Base-by-base conservation (phyloP, 345 rosid genomes). In the Viola odorata region DNA sequence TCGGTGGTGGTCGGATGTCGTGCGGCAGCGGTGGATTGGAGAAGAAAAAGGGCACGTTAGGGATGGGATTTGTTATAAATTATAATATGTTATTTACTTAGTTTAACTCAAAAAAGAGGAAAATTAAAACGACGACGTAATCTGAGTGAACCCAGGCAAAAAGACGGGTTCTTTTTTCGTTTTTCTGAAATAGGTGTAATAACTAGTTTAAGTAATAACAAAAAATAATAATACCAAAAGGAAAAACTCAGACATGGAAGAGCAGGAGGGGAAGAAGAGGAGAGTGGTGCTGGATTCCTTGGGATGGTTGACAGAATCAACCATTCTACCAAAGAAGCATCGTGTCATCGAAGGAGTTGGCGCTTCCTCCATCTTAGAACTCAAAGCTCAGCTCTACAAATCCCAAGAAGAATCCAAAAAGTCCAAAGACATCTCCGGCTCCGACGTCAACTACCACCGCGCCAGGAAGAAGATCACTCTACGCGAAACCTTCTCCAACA, bases 301-400 rank as follows among this genome's bases (percentile, higher is more conserved):
- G 60, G 99, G 96, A 82, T 94, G 99, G 99, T 63, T 90, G 37
- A 90, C 96, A 75, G 97, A 94, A 63, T 94, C 97, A 2, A 68
- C 96, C 3, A 88, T 94, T 37, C 73, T 88, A 86, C 99, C 99
- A 7, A 90, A 82, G 78, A 89, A 82, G 66, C 96, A 86, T 69
- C 85, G 95, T 12, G 76, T 87, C 14, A 94, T 94, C 7, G 91
- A 84, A 52, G 99, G 99, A 11, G 96, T 90, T 0, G 99, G 99
- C 17, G 74, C 86, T 37, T 84, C 91, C 10, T 90, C 99, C 16
- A 88, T 90, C 56, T 63, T 94, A 37, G 92, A 94, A 68, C 97
- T 88, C 72, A 90, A 86, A 45, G 99, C 99, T 53, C 87, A 90
- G 68, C 95, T 94, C 39, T 94, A 88, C 73, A 74, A 73, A 16